Evolutionary conservation across 2,329 filamentous ascomycete species (phyloP).

Genomic region (Ophidiomyces ophidiicola): DNA sequence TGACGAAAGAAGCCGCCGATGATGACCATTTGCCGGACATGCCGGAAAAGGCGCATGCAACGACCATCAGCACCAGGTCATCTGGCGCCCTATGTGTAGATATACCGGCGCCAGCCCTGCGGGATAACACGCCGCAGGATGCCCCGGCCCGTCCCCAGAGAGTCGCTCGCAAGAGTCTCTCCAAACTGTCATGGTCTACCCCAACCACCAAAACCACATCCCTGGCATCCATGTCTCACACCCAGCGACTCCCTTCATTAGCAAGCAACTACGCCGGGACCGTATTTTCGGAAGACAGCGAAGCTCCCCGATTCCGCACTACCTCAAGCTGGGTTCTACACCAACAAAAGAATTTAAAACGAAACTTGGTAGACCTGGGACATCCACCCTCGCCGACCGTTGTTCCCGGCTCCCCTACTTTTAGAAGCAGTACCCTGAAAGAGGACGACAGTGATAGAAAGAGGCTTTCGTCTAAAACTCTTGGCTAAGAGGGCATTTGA

Average conservation of each 20-base stretch:
- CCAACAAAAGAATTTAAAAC: conserved; percentile 11
- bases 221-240: conserved; percentile 9
- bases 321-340: conserved; percentile 15
- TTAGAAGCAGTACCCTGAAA: too few relatives aligned
- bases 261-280: conserved; percentile 12
- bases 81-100: conserved; percentile 3
- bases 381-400: conserved; percentile 5
- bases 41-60: conserved; percentile 7
- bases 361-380: conserved; percentile 3
- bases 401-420: background rate
- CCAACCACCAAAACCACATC: conserved; percentile 12
- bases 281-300: conserved; percentile 11
- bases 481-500: too few relatives aligned
- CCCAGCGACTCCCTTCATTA: conserved; percentile 5
- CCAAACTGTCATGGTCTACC: conserved; percentile 15
- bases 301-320: conserved; percentile 12
- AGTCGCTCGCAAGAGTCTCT: conserved; percentile 1
- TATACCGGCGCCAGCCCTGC: background rate
- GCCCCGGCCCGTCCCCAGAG: background rate
- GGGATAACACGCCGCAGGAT: background rate
- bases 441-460: too few relatives aligned
- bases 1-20: background rate
- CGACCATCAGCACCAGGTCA: conserved; percentile 8
- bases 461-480: too few relatives aligned
- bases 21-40: background rate